A percentile compares a stretch with the other conserved stretches of the same genome.
Evolutionary conservation across 2,329 filamentous ascomycete genomes (phyloP).

Genomic region (Trichoderma endophyticum): DNA sequence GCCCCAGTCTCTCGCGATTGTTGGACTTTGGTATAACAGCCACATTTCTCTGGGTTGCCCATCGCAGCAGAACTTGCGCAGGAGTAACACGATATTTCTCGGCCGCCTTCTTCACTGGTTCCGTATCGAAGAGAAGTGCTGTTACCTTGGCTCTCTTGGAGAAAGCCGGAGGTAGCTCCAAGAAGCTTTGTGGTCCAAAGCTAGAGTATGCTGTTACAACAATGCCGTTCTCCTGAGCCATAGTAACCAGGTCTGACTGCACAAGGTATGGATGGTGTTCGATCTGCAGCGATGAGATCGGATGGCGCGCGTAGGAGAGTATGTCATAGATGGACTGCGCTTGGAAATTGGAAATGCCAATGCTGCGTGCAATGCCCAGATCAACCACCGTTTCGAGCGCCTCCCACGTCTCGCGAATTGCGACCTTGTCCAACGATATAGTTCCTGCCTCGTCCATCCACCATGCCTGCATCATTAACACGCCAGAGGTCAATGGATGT

Average conservation of each 20-base stretch:
- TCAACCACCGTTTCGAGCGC: constrained; percentile 69
- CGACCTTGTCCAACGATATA: constrained; percentile 55
- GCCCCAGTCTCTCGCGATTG: constrained; percentile 37
- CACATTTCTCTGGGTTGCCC: constrained; percentile 63
- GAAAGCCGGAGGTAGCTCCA: constrained; percentile 28
- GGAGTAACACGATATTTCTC: constrained; percentile 56
- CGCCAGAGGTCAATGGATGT: not conserved
- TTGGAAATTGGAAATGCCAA: constrained; percentile 77
- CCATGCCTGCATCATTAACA: not conserved
- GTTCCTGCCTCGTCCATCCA: constrained; percentile 38
- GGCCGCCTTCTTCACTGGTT: constrained; percentile 37
- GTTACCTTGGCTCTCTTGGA: constrained; percentile 25
- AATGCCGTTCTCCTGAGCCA: constrained; percentile 56
- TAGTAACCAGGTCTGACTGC: constrained; percentile 53
- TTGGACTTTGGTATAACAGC: constrained; percentile 65
- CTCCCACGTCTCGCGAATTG: constrained; percentile 74
- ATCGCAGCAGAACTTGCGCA: constrained; percentile 64
- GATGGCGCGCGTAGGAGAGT: constrained; percentile 54
- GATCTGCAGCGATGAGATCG: constrained; percentile 54
- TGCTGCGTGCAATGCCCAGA: constrained; percentile 40
- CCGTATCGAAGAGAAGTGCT: constrained; percentile 29
- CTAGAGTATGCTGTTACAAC: constrained; percentile 63
- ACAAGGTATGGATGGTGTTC: constrained; percentile 68
- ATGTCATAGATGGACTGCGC: constrained; percentile 58
- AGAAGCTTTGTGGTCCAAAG: constrained; percentile 55